phyloP scores from a whole-genome alignment of 192 early-diverging fungal genomes.

The Linderina pennispora region DNA sequence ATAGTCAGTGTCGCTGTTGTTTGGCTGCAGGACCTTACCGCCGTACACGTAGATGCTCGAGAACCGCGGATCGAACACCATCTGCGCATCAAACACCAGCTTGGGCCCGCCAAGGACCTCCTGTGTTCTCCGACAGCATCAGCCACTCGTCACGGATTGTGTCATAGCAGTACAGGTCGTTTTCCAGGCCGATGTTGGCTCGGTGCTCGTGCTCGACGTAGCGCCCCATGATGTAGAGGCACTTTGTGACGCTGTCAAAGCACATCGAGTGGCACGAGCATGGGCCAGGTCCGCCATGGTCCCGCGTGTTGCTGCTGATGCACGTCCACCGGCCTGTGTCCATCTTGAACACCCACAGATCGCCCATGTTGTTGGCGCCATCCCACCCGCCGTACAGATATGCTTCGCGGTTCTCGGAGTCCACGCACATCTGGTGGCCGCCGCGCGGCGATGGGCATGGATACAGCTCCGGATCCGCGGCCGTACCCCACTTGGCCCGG shows the following conservation, averaged over 20 bases:
- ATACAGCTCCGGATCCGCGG: conserved; percentile 3
- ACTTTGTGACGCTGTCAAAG: conserved; percentile 67
- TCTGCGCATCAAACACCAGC: conserved; percentile 90
- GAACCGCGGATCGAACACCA: conserved; percentile 72
- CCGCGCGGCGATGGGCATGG: conserved; percentile 64
- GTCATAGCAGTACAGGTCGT: conserved; percentile 90
- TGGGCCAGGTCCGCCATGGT: conserved; percentile 76
- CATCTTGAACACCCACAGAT: conserved; percentile 82
- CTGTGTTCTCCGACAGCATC: conserved; percentile 70
- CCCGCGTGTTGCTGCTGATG: conserved; percentile 68
- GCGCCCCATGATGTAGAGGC: conserved; percentile 80
- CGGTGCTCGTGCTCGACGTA: conserved; percentile 78
- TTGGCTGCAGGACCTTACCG: conserved; percentile 65
- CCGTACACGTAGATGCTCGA: conserved; percentile 87
- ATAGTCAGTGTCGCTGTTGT: conserved; percentile 52
- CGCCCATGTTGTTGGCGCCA: conserved; percentile 76
- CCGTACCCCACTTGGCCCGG: conserved; percentile 64
- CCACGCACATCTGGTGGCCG: conserved; percentile 97
- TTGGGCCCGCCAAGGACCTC: conserved; percentile 79
- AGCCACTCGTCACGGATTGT: conserved; percentile 61
- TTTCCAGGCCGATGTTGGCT: conserved; percentile 60
- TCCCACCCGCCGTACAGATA: conserved; percentile 97
- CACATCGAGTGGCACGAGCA: conserved; percentile 92
- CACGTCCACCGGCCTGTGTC: conserved; percentile 61
- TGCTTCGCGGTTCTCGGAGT: conserved; percentile 60